Evolutionary conservation across 1,284 basidiomycete genomes (phyloP).

Genomic region (Rhodotorula sp.): DNA sequence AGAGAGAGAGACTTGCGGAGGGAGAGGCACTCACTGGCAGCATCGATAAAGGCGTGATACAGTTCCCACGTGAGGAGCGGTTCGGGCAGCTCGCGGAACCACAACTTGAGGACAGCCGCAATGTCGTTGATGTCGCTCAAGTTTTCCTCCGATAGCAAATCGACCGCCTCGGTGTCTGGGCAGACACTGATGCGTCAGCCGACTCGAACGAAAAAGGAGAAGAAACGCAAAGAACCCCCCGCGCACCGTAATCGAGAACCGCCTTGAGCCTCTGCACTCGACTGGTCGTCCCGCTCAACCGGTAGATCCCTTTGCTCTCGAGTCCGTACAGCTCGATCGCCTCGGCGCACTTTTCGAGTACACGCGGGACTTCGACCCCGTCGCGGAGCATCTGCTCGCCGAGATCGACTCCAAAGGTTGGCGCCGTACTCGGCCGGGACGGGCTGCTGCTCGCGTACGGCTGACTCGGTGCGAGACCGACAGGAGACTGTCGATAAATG

Average conservation of each 20-base stretch:
- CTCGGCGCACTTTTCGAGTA: slow-evolving; percentile 84
- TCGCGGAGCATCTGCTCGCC: slow-evolving; percentile 88
- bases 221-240: neutral
- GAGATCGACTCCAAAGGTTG: slow-evolving; percentile 87
- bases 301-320: slow-evolving; percentile 83
- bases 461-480: too few species aligned
- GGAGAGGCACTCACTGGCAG: slow-evolving; percentile 67
- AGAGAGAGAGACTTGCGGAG: neutral
- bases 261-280: slow-evolving; percentile 81
- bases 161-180: slow-evolving; percentile 82
- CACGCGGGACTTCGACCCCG: slow-evolving; percentile 79
- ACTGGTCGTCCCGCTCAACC: slow-evolving; percentile 86
- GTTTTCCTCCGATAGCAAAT: slow-evolving; percentile 86
- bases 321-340: slow-evolving; percentile 90
- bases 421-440: slow-evolving; percentile 35
- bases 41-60: slow-evolving; percentile 90
- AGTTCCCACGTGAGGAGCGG: slow-evolving; percentile 81
- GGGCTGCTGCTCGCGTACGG: too few species aligned
- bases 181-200: too few species aligned
- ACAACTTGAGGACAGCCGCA: slow-evolving; percentile 87
- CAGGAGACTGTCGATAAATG: too few species aligned
- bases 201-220: neutral
- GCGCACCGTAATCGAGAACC: slow-evolving; percentile 77
- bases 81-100: slow-evolving; percentile 94
- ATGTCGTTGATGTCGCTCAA: slow-evolving; percentile 93